Base-by-base conservation (phyloP, 192 early-diverging fungal species). In the Backusella sp. region DNA sequence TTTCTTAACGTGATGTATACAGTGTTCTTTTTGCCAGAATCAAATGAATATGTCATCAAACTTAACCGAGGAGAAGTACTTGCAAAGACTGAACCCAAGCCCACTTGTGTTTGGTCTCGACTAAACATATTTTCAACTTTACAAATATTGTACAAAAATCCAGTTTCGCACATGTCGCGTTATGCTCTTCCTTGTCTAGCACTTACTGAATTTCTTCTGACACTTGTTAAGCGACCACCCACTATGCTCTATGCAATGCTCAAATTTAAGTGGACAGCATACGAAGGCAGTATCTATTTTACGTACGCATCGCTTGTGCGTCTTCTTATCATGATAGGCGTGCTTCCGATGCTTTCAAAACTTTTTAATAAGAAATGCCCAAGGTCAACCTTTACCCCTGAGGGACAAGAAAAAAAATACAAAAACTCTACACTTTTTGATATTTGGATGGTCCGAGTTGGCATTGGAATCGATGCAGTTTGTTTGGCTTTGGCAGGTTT, bases 391-490 rank as follows among this genome's bases (percentile, higher is more conserved):
- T 8, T n/a, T 11, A 28, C 72, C 21, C 21, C 36, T 30, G 70
- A 68, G 4, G 56, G 56, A 28, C 56, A 62, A 62, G 66, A 44
- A 8, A 59, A 71, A 42, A 30, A 66, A 12, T 26, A 73, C 15
- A 39, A 59, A 19, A 23, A 53, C 34, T 76, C 73, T 39, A 46
- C 76, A 4, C 73, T 72, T 59, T 82, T 84, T 49, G 86, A 89
- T 39, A 72, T 82, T 23, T 89, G 88, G 88, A 65, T 85, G 28
- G 68, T 89, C n/a, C 82, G 88, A 34, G 12, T 83, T 2, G 85
- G 85, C 2, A 80, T 77, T 26, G 9, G 78, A 0, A 75, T 87
- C 19, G 87, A 84, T 67, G 79, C 72, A 1, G 1, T 73, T 17
- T 77, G 77, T 32, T 77, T 84, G 23, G 23, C 77, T 1, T 56